Evolutionary conservation across 2,329 filamentous ascomycete species (phyloP), one percentile per base, ranked within the genome.

Genomic region (Tolypocladium nubicola): DNA sequence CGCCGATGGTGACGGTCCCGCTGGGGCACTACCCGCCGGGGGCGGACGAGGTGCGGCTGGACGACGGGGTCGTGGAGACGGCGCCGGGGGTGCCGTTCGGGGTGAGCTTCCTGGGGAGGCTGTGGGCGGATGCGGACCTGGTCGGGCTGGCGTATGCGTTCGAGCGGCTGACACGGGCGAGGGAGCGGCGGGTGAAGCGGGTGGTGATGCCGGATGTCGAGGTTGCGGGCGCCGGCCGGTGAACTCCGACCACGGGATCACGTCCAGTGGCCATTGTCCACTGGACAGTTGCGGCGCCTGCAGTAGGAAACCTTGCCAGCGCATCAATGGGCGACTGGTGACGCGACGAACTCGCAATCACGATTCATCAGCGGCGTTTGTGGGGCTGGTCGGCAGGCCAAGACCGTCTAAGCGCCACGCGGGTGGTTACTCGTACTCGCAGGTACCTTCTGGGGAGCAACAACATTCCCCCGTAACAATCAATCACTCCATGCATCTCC

Each of bases 71-170:
- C 50, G 57, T 61, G 33, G 55, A 58, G 23, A 58, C 54, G 40
- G 61, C 58, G 2, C 60, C 61, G 37, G 55, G 54, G 1, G 41
- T 60, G 40, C 60, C 61, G 23, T 84, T 86, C 64, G 84, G 84
- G 0, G 66, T 87, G 33, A 75, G 75, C 14, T 87, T 88, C 64
- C 70, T 86, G 57, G 85, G 83, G 0, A 66, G 68, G 2, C 76
- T 75, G 56, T 87, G 79, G 74, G 79, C 75, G 38, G 84, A 88
- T 67, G 77, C 77, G 61, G 47, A 49, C 9, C 52, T 88, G 59
- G 79, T 87, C 57, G 80, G 80, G 1, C 76, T 82, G 65, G 85
- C 84, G n/a, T 87, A 84, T 72, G 83, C 81, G 7, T 87, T 80
- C 70, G 85, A 88, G 72, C 81, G 85, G 71, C 71, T 75, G 61